Evolutionary conservation across 2,329 filamentous ascomycete species (phyloP).

Genomic region (Colletotrichum australisinense): DNA sequence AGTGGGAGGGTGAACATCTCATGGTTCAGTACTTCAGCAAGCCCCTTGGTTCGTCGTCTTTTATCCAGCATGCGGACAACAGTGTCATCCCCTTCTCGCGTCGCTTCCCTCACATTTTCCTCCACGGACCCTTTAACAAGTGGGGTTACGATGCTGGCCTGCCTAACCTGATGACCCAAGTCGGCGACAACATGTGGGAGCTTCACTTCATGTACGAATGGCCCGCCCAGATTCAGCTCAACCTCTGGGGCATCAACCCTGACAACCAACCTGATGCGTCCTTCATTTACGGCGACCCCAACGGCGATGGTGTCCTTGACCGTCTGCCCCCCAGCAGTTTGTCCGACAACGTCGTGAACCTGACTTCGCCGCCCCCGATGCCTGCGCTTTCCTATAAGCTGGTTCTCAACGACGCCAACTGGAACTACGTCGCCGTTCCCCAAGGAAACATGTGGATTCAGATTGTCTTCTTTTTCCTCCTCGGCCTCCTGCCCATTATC

Average conservation of each 20-base stretch:
- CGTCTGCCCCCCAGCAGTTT: conserved; percentile 71
- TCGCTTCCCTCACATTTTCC: conserved; percentile 71
- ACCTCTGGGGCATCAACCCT: conserved; percentile 75
- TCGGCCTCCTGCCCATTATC: conserved; percentile 63
- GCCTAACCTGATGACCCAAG: conserved; percentile 42
- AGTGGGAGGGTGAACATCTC: conserved; percentile 71
- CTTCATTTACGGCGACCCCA: conserved; percentile 71
- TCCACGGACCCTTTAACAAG: conserved; percentile 72
- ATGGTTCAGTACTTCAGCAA: conserved; percentile 73
- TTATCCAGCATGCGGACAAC: conserved; percentile 69
- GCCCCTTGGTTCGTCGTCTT: conserved; percentile 67
- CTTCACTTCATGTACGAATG: conserved; percentile 73
- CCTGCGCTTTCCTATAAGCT: conserved; percentile 67
- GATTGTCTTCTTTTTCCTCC: conserved; percentile 62
- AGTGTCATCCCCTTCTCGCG: conserved; percentile 49
- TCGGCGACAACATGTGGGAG: conserved; percentile 63
- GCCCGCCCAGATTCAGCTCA: conserved; percentile 71
- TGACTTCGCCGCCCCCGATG: conserved; percentile 62
- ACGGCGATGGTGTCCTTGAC: conserved; percentile 70
- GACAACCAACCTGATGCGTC: conserved; percentile 71
- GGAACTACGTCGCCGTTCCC: conserved; percentile 63
- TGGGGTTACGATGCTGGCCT: conserved; percentile 71
- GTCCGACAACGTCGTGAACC: conserved; percentile 67
- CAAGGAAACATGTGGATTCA: conserved; percentile 64
- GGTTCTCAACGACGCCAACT: conserved; percentile 63